Evolutionary conservation across 2,329 filamentous ascomycete species (phyloP).

Genomic region (Aspergillus sp.): DNA sequence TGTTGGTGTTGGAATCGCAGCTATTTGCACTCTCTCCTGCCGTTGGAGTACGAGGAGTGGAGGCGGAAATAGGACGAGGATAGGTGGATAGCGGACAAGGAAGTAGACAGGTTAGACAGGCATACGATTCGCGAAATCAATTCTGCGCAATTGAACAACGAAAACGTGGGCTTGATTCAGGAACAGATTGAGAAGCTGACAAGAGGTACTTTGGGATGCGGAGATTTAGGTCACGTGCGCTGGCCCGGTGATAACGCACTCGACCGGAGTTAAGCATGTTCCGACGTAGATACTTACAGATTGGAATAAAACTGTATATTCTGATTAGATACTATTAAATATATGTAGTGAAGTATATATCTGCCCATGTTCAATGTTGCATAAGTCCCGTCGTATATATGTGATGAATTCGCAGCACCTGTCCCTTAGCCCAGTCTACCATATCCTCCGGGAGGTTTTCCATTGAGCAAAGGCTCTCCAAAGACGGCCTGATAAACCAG

Average conservation of each 20-base stretch:
- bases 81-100: background rate
- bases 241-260: background rate
- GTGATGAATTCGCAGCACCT: conserved; percentile 24
- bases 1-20: background rate
- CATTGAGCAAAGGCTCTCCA: conserved; percentile 22
- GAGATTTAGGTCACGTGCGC: conserved; percentile 14
- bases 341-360: background rate
- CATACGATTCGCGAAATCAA: background rate
- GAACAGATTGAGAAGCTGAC: background rate
- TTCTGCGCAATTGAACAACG: background rate
- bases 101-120: background rate
- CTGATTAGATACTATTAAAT: background rate
- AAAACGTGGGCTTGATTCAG: background rate
- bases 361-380: background rate
- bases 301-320: background rate
- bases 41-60: background rate
- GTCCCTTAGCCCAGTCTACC: conserved; percentile 22
- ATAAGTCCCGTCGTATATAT: conserved; percentile 24
- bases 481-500: conserved; percentile 22
- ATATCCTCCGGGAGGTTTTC: conserved; percentile 21
- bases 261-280: background rate
- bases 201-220: conserved; percentile 7
- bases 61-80: background rate
- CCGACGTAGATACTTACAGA: background rate
- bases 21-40: background rate